Base-by-base conservation (phyloP, 148 eudicot genomes). In the Rhododendron kiyosumense region DNA sequence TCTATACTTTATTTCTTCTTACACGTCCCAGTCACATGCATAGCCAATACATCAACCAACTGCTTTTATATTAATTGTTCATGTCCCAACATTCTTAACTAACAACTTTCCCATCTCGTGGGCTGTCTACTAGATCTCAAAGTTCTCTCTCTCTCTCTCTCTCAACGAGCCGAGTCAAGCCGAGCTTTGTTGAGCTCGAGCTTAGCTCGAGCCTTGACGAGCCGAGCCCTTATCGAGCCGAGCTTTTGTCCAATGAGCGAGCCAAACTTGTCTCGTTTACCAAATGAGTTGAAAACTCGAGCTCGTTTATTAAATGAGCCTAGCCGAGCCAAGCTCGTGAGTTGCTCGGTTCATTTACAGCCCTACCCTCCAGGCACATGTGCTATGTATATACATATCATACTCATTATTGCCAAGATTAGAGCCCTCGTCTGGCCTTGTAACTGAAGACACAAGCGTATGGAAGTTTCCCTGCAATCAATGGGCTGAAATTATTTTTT, bases 391-490 rank as follows among this genome's bases (percentile, higher is more conserved):
- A 78, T 78, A 1, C 22, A 22, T 41, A n/a, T 45, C 38, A 12
- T 30, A 30, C 15, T 71, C 81, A 78, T 45, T 78, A 78, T 22
- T 78, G 81, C 54, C 52, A 43, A 43, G 51, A 78, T 78, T 78
- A n/a, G 51, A 75, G 54, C 34, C 81, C 46, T 22, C 81, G 45
- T 22, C 26, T 78, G 81, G 81, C 30, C 81, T 24, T 41, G 51
- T n/a, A 45, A 78, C 32, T 43, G 51, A 43, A 78, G 52, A 78
- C 81, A 78, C 34, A 78, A 45, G 81, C 81, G 45, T 45, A 78
- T 78, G 81, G 81, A 78, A 41, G 49, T 78, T 78, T 78, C 81
- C n/a, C 32, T n/a, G 52, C 45, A 78, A 78, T 78, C 24, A 45
- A 41, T 78, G 54, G 81, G 17, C 52, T 78, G 81, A 78, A 43